Conservation (phyloP, 345 rosid species). For the Lenwebbia sp. region DNA sequence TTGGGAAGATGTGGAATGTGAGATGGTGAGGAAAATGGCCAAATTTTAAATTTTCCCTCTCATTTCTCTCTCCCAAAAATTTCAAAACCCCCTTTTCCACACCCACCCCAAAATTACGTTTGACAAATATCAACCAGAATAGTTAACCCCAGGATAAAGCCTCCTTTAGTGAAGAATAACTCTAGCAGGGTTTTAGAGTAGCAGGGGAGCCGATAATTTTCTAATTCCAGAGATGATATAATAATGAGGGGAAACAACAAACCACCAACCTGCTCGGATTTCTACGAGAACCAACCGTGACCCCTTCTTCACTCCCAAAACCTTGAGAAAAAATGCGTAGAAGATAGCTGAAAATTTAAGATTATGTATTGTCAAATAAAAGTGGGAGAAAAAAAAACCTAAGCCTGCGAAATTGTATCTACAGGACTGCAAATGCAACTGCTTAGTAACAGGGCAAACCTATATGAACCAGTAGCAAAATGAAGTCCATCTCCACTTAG, state of each 20-base stretch:
- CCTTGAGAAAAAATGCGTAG: conserved; percentile 46
- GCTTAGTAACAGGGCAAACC: conserved; percentile 20
- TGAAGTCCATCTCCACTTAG: conserved; percentile 45
- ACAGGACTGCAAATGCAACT: background rate
- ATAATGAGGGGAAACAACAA: background rate
- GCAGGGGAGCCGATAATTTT: background rate
- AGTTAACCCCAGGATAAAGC: background rate
- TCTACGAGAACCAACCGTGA: conserved; percentile 38
- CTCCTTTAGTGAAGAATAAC: background rate
- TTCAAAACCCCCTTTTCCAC: background rate
- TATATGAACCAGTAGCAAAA: conserved; percentile 67
- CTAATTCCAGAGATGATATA: background rate
- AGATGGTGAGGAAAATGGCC: background rate
- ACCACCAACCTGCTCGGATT: conserved; percentile 31
- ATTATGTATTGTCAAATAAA: conserved; percentile 1
- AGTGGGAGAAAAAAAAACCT: background rate
- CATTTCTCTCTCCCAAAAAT: background rate
- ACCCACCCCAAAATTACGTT: background rate
- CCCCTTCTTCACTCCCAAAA: conserved; percentile 28
- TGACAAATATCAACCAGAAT: background rate
- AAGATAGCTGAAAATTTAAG: conserved; percentile 29
- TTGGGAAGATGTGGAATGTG: background rate
- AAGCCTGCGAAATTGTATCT: background rate
- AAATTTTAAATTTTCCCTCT: background rate
- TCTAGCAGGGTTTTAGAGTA: background rate